A percentile compares a stretch with the other conserved stretches of the same genome.
Evolutionary conservation across 2,329 filamentous ascomycete genomes (phyloP).

Genomic region (Monilinia fructigena): DNA sequence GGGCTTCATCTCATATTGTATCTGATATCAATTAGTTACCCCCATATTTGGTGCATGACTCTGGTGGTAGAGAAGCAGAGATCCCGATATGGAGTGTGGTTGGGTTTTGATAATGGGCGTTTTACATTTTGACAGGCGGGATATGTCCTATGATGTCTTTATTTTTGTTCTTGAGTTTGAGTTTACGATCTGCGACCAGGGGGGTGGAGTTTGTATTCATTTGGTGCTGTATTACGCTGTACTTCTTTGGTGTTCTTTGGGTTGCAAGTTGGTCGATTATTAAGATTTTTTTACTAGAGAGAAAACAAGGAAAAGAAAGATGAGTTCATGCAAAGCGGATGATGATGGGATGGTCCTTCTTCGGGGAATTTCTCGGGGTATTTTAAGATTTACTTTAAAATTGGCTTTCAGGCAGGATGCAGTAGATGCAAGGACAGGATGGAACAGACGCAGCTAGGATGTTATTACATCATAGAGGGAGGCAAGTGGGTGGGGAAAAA

Average conservation of each 20-base stretch:
- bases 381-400: neutral
- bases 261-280: neutral
- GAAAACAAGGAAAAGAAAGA: neutral
- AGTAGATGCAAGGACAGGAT: neutral
- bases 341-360: neutral
- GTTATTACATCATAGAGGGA: too few species aligned
- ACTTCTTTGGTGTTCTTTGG: neutral
- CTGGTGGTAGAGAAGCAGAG: neutral
- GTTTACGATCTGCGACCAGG: neutral
- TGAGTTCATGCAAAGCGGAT: too few species aligned
- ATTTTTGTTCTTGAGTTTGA: neutral
- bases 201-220: neutral
- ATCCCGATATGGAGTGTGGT: neutral
- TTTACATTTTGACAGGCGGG: neutral
- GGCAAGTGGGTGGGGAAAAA: neutral
- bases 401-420: too few species aligned
- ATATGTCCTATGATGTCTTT: neutral
- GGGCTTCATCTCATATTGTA: neutral
- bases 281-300: neutral
- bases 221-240: neutral
- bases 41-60: neutral
- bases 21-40: neutral
- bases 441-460: neutral
- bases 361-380: neutral
- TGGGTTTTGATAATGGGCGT: neutral